Percentiles rank a stretch among this genome's conserved stretches.
These are phyloP conservation scores for Monilinia fructigena DNA, from an alignment of 2,329 filamentous ascomycete genomes.

Conservation along the genomic window DNA sequence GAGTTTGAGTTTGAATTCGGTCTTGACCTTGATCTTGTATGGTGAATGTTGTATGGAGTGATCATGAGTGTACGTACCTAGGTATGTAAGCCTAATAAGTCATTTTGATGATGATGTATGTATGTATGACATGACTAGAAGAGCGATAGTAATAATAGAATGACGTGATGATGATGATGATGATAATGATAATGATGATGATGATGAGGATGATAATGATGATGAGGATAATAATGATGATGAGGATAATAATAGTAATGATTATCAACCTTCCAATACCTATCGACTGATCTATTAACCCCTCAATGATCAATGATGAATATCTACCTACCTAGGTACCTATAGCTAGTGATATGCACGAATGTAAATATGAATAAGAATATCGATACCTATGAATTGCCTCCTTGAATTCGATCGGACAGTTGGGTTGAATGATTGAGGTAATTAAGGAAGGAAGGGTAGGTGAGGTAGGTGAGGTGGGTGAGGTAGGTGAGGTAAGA, in stretches of 20 bases:
- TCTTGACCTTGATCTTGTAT: neutral
- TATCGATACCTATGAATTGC: neutral
- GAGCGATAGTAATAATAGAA: neutral
- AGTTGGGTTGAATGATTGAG: no score
- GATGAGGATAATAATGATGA: neutral
- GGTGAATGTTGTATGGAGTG: neutral
- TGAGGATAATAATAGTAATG: neutral
- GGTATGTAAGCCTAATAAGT: neutral
- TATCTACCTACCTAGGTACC: neutral
- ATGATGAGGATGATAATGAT: no score
- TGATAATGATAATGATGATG: neutral
- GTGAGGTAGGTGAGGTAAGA: no score
- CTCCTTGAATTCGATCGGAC: no score
- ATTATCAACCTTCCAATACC: neutral
- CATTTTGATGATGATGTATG: neutral
- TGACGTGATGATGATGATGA: no score
- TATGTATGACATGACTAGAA: neutral
- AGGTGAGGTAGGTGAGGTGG: no score
- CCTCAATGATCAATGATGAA: neutral
- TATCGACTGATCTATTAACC: neutral
- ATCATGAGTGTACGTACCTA: neutral
- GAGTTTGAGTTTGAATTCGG: no score
- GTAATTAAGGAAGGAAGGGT: no score
- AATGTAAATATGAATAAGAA: neutral
- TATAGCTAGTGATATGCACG: neutral